A percentile compares a stretch with the other conserved stretches of the same genome.
phyloP scores from a whole-genome alignment of 78 protist species.

The Parvularia atlantis region DNA sequence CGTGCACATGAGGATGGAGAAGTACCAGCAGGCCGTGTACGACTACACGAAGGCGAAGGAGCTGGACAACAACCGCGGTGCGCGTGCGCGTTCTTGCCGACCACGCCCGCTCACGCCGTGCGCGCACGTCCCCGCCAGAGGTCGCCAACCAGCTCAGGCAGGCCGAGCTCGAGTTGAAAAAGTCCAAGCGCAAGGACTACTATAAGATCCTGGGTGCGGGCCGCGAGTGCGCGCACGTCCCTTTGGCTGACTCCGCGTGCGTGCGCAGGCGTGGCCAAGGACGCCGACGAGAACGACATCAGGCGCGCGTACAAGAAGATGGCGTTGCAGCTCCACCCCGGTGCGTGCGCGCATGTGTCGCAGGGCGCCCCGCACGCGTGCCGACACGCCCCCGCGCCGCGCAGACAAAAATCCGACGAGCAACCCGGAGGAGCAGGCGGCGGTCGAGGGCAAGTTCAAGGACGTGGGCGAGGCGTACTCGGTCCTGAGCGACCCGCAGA shows the following conservation, averaged over 20 bases:
- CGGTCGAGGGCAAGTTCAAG: conserved; percentile 34
- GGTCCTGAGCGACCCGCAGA: conserved; percentile 20
- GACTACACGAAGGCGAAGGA: not conserved
- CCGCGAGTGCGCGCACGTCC: not conserved
- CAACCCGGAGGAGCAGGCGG: not conserved
- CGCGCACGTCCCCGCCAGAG: not conserved
- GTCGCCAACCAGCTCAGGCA: not conserved
- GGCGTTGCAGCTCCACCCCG: conserved; percentile 26
- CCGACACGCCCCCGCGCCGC: too few relatives aligned
- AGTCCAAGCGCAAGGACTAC: conserved; percentile 26
- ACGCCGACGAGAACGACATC: conserved; percentile 7
- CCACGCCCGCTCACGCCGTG: conserved; percentile 4
- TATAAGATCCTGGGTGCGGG: conserved; percentile 29
- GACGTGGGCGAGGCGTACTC: conserved; percentile 43
- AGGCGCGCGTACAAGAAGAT: conserved; percentile 20
- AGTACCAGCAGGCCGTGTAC: conserved; percentile 15
- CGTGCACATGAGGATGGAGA: too few relatives aligned
- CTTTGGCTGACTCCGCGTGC: not conserved
- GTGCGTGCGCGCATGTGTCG: too few relatives aligned
- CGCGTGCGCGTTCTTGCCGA: too few relatives aligned
- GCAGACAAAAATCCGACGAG: too few relatives aligned
- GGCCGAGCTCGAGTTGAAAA: conserved; percentile 13
- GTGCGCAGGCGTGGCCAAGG: not conserved
- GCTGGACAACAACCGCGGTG: not conserved
- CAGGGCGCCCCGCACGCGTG: too few relatives aligned